Evolutionary conservation across 2,329 filamentous ascomycete genomes (phyloP).

Genomic region (Colletotrichum viniferum): DNA sequence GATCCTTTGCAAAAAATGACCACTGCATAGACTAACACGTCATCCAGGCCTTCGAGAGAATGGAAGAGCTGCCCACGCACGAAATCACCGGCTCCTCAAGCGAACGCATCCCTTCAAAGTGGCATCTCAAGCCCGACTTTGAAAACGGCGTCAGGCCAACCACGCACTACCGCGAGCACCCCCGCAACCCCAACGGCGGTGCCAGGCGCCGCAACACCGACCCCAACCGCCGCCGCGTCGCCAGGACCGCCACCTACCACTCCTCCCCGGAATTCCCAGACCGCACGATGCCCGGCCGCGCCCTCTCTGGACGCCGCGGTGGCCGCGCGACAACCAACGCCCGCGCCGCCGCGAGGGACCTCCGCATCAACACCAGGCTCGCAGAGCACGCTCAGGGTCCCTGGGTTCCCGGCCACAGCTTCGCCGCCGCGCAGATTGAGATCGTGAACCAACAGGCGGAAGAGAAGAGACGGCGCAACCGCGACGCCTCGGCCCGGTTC

Average conservation of each 20-base stretch:
- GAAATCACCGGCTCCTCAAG: not conserved
- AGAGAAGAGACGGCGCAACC: not conserved
- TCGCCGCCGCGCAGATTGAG: not conserved
- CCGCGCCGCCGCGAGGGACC: not conserved
- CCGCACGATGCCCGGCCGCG: constrained; percentile 32
- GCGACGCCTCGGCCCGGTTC: not conserved
- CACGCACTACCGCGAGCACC: constrained; percentile 63
- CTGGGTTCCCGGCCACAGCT: not conserved
- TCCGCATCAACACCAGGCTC: not conserved
- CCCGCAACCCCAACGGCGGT: not conserved
- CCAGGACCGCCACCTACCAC: constrained; percentile 21
- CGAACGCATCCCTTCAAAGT: constrained; percentile 69
- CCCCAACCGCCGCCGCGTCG: constrained; percentile 14
- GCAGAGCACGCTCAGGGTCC: not conserved
- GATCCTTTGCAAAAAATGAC: not conserved
- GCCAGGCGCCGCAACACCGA: not conserved
- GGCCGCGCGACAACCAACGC: constrained; percentile 33
- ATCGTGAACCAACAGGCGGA: not conserved
- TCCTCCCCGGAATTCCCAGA: constrained; percentile 22
- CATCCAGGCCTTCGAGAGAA: constrained; percentile 47
- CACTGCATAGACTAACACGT: not conserved
- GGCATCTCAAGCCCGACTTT: constrained; percentile 77
- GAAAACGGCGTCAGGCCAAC: constrained; percentile 81
- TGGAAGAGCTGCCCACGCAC: constrained; percentile 47
- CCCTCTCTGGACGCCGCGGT: constrained; percentile 36